These are phyloP conservation scores for Citropsis articulata DNA, from an alignment of 345 rosid genomes.

Conservation along the genomic window DNA sequence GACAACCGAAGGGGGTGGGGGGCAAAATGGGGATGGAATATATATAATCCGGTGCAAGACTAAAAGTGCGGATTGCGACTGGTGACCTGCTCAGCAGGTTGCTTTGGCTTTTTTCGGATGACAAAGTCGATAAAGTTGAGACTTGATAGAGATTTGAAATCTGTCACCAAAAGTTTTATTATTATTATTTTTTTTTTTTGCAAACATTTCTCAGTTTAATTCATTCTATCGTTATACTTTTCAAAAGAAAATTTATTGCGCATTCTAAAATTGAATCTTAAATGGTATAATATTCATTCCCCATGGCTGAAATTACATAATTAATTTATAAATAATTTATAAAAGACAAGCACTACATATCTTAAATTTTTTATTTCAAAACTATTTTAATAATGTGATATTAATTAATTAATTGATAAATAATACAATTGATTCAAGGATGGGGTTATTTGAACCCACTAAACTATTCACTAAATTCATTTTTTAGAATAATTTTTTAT, in stretches of 20 bases:
- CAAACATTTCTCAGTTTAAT: not conserved
- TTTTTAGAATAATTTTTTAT: no score
- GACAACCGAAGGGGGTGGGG: not conserved
- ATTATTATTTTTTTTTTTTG: not conserved
- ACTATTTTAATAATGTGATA: rapidly evolving
- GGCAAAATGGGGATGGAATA: not conserved
- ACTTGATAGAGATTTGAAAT: not conserved
- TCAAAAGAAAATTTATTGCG: no score
- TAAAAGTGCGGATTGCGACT: not conserved
- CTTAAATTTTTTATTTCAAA: no score
- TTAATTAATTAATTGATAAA: no score
- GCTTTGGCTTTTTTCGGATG: not conserved
- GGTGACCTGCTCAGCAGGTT: not conserved
- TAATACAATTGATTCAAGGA: no score
- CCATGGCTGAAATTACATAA: rapidly evolving
- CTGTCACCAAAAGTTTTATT: not conserved
- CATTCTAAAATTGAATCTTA: no score
- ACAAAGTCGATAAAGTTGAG: not conserved
- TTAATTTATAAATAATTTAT: no score
- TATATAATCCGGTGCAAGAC: not conserved
- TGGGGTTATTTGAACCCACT: no score
- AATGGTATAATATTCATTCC: no score
- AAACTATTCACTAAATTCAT: no score
- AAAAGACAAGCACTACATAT: no score
- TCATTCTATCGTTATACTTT: no score